A percentile compares a stretch with the other conserved stretches of the same genome.
Conservation (phyloP, 345 rosid genomes). For the Acer yangbiense region DNA sequence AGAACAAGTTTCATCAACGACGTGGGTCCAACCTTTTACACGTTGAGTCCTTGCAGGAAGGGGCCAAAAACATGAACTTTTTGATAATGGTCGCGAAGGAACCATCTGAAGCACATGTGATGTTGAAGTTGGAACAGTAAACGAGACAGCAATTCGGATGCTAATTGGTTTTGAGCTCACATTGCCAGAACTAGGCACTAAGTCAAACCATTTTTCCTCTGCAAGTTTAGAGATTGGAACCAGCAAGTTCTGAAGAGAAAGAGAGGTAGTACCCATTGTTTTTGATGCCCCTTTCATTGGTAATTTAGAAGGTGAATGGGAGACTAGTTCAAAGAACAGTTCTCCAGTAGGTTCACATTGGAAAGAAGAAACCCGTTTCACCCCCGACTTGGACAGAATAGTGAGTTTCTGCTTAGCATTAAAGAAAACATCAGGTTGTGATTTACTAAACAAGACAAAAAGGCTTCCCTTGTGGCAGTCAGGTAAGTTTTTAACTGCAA, state of each 20-base stretch:
- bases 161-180: constrained; percentile 46
- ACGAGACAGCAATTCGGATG: constrained; percentile 68
- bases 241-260: constrained; percentile 61
- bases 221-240: constrained; percentile 67
- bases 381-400: constrained; percentile 56
- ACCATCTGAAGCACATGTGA: constrained; percentile 57
- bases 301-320: constrained; percentile 53
- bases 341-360: constrained; percentile 83
- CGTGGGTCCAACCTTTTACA: constrained; percentile 43
- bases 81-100: constrained; percentile 40
- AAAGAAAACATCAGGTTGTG: constrained; percentile 65
- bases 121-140: constrained; percentile 62
- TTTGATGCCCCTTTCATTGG: constrained; percentile 37
- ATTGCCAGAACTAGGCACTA: constrained; percentile 48
- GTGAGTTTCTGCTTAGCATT: constrained; percentile 58
- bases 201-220: constrained; percentile 75
- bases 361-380: constrained; percentile 72
- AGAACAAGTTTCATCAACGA: constrained; percentile 55
- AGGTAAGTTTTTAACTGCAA: constrained; percentile 69
- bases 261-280: constrained; percentile 57
- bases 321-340: constrained; percentile 69
- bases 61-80: constrained; percentile 67
- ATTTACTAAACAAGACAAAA: constrained; percentile 64
- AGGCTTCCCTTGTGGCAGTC: constrained; percentile 62
- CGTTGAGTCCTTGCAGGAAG: constrained; percentile 44